A percentile compares a stretch with the other conserved stretches of the same genome.
These are phyloP conservation scores for Astragalus membranaceus DNA, from an alignment of 306 rosid species.

Conservation along the genomic window DNA sequence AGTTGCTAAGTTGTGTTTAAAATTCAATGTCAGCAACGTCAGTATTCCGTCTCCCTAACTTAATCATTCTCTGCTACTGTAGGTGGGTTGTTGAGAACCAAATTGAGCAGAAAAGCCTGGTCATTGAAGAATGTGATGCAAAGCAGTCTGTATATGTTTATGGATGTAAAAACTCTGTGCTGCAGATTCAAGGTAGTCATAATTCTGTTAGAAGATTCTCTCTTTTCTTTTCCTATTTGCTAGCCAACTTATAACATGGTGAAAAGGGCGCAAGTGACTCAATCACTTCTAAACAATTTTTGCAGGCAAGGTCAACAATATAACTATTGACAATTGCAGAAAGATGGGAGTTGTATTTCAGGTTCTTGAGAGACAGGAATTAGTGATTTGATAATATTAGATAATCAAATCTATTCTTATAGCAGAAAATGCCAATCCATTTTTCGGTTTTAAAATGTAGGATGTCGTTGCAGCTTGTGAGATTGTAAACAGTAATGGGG, in stretches of 20 bases:
- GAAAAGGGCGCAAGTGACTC: conserved; percentile 3
- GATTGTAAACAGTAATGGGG: conserved; percentile 83
- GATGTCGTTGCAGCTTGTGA: conserved; percentile 99
- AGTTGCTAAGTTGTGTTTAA: not conserved
- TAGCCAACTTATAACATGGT: conserved; percentile 10
- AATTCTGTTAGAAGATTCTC: not conserved
- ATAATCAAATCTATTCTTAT: conserved; percentile 19
- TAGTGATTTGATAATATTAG: conserved; percentile 7
- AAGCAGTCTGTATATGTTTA: conserved; percentile 87
- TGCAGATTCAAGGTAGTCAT: conserved; percentile 81
- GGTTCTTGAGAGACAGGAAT: conserved; percentile 37
- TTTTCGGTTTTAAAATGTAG: conserved; percentile 36
- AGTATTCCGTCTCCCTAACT: conserved; percentile 1
- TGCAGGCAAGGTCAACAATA: conserved; percentile 97
- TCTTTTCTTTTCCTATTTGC: not conserved
- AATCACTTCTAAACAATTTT: conserved; percentile 18
- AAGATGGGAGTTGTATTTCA: conserved; percentile 83
- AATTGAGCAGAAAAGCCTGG: conserved; percentile 71
- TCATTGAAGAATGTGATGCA: conserved; percentile 86
- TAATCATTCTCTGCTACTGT: conserved; percentile 1
- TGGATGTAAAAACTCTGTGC: conserved; percentile 96
- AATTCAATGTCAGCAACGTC: conserved; percentile 3
- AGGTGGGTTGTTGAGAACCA: conserved; percentile 99
- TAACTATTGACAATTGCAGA: conserved; percentile 88
- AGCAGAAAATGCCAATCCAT: conserved; percentile 6